Percentiles rank a stretch among this genome's conserved stretches.
These are phyloP conservation scores for Chalciporus sphaerocephalus DNA, from an alignment of 768 basidiomycete species.

Conservation along the genomic window DNA sequence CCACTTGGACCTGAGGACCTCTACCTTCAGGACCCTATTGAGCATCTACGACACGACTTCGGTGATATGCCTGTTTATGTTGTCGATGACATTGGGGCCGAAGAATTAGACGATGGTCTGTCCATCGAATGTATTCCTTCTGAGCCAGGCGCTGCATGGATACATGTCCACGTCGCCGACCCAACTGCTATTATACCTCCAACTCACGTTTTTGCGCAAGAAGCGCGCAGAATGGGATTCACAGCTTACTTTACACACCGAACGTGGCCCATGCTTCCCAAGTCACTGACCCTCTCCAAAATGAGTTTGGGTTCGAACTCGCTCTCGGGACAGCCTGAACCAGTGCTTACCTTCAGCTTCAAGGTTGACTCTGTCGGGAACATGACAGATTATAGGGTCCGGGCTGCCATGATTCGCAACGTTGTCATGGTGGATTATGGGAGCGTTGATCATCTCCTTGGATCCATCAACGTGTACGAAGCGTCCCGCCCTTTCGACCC, in stretches of 20 bases:
- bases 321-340: constrained; percentile 38
- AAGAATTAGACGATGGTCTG: constrained; percentile 92
- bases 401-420: constrained; percentile 71
- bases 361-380: constrained; percentile 58
- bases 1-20: constrained; percentile 62
- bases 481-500: constrained; percentile 22
- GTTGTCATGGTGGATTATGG: constrained; percentile 62
- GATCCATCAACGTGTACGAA: constrained; percentile 12
- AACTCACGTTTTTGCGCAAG: constrained; percentile 53
- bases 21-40: constrained; percentile 58
- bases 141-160: constrained; percentile 63
- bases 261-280: constrained; percentile 72
- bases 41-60: constrained; percentile 80
- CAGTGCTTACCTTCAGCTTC: constrained; percentile 76
- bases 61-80: constrained; percentile 77
- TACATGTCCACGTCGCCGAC: constrained; percentile 92
- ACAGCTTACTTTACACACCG: constrained; percentile 65
- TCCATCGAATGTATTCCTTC: constrained; percentile 68
- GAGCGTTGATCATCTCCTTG: constrained; percentile 53
- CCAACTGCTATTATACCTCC: constrained; percentile 78
- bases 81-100: constrained; percentile 73
- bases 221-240: constrained; percentile 48
- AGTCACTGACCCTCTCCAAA: constrained; percentile 43
- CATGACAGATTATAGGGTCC: constrained; percentile 66
- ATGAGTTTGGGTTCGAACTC: constrained; percentile 45